Evolutionary conservation across 1,284 basidiomycete genomes (phyloP).

Genomic region (Anthracocystis panici-leucophaei): DNA sequence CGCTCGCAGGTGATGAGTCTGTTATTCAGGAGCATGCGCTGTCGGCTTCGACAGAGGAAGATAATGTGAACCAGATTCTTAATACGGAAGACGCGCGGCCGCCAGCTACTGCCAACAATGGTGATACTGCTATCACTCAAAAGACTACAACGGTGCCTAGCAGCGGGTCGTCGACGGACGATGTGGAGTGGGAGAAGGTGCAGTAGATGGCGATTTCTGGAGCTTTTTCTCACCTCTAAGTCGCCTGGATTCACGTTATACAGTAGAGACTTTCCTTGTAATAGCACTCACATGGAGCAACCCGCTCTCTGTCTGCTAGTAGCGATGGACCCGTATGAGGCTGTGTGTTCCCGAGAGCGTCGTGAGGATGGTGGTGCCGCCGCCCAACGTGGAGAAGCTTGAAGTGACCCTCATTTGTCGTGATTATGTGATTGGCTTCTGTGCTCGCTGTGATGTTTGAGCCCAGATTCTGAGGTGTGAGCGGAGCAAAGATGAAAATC

Average conservation of each 20-base stretch:
- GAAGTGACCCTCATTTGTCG: too few relatives aligned
- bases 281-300: neutral
- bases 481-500: too few relatives aligned
- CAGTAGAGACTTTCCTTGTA: neutral
- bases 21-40: conserved; percentile 27
- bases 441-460: too few relatives aligned
- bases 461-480: too few relatives aligned
- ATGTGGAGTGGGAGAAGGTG: conserved; percentile 59
- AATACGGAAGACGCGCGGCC: conserved; percentile 35
- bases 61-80: conserved; percentile 16
- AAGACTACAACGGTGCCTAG: conserved; percentile 47
- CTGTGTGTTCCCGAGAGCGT: too few relatives aligned
- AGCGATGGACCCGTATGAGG: too few relatives aligned
- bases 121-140: conserved; percentile 17
- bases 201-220: conserved; percentile 3
- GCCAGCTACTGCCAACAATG: conserved; percentile 20
- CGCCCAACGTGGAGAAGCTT: too few relatives aligned
- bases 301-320: too few relatives aligned
- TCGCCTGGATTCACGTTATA: neutral
- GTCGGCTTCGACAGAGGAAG: conserved; percentile 22
- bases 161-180: conserved; percentile 27
- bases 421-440: too few relatives aligned
- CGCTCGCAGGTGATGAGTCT: conserved; percentile 40
- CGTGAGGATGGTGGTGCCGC: too few relatives aligned
- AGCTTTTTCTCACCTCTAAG: neutral